phyloP scores from a whole-genome alignment of 2,329 filamentous ascomycete genomes.

The Podosphaera fusca region DNA sequence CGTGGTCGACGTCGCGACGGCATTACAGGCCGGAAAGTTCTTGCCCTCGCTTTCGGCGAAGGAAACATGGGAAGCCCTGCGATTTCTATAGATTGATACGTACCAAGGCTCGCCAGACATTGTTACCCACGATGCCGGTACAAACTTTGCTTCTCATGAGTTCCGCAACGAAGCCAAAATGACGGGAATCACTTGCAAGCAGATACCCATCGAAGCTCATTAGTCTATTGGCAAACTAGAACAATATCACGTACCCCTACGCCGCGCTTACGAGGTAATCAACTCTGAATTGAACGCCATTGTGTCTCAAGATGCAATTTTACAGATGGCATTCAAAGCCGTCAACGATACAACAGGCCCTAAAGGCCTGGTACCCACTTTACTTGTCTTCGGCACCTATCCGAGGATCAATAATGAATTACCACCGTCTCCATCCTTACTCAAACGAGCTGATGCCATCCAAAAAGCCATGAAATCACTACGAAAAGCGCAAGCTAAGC shows the following conservation, averaged over 20 bases:
- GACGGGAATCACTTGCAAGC: background rate
- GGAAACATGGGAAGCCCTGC: too few relatives aligned
- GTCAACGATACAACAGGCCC: background rate
- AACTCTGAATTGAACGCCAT: background rate
- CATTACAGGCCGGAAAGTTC: background rate
- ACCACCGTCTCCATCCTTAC: background rate
- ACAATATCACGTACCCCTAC: background rate
- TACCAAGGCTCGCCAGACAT: background rate
- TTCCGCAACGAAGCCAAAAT: background rate
- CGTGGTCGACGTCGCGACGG: background rate
- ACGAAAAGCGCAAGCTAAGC: too few relatives aligned
- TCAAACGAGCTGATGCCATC: slow-evolving; percentile 2
- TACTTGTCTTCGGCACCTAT: slow-evolving; percentile 1
- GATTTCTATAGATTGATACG: too few relatives aligned
- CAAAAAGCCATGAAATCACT: too few relatives aligned
- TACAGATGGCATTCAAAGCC: slow-evolving; percentile 1
- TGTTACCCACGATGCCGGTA: background rate
- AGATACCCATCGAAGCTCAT: slow-evolving; percentile 1
- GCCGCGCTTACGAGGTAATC: background rate
- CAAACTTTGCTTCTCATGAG: slow-evolving; percentile 3
- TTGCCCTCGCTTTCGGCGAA: too few relatives aligned
- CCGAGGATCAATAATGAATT: background rate
- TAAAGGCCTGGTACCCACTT: background rate
- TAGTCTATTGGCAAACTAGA: slow-evolving; percentile 1
- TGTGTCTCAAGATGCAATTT: background rate